These are phyloP conservation scores for Hemisphaericaspora xylofermentans DNA, from an alignment of 1,139 yeast genomes.

Conservation along the genomic window DNA sequence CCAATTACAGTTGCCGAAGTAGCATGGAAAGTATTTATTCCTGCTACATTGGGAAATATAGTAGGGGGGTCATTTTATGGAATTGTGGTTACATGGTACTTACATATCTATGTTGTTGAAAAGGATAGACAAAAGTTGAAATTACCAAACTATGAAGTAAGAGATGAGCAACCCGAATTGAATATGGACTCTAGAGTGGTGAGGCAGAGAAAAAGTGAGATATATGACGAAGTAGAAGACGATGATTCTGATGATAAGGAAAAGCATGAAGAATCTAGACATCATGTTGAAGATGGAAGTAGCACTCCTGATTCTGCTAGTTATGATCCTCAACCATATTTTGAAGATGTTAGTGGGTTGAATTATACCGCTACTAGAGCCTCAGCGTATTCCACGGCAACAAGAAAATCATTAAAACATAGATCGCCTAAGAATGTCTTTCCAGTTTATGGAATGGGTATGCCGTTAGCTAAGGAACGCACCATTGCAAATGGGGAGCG, in stretches of 20 bases:
- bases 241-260: conserved; percentile 10
- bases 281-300: conserved; percentile 1
- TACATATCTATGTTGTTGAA: conserved; percentile 70
- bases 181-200: conserved; percentile 77
- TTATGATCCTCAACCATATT: conserved; percentile 8
- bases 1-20: conserved; percentile 59
- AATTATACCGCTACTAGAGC: conserved; percentile 8
- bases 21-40: conserved; percentile 69
- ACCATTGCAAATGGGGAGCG: conserved; percentile 48
- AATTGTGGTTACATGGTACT: conserved; percentile 61
- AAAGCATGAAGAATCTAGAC: conserved; percentile 10
- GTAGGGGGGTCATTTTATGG: conserved; percentile 71
- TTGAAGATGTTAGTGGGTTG: conserved; percentile 4
- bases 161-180: conserved; percentile 78
- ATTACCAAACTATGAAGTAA: conserved; percentile 64
- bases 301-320: conserved; percentile 4
- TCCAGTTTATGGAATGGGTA: conserved; percentile 78
- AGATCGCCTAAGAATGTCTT: conserved; percentile 71
- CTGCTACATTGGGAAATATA: conserved; percentile 68
- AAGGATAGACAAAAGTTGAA: conserved; percentile 58
- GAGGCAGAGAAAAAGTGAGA: conserved; percentile 28
- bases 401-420: not conserved
- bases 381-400: conserved; percentile 1
- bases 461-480: conserved; percentile 53
- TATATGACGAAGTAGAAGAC: conserved; percentile 11